Conservation (phyloP, 2,329 filamentous ascomycete species). For the Fusarium devonianum region DNA sequence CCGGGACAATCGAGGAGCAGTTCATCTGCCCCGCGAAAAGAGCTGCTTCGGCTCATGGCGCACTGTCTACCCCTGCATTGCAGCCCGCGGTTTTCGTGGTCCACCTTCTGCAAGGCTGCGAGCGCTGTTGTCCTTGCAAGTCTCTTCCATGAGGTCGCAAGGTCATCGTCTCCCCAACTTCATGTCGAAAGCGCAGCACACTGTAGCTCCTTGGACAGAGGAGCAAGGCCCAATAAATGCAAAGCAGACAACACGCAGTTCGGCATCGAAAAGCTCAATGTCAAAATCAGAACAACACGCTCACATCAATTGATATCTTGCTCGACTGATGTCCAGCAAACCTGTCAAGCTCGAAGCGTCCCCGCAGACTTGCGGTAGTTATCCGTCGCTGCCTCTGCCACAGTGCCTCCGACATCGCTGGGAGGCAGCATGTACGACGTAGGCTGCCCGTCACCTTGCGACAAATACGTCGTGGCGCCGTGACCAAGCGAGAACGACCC, state of each 20-base stretch:
- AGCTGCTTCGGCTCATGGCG: too few relatives aligned
- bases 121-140: neutral
- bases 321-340: neutral
- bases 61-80: constrained; percentile 1
- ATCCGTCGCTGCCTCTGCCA: constrained; percentile 10
- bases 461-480: constrained; percentile 12
- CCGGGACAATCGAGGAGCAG: constrained; percentile 7
- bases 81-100: constrained; percentile 14
- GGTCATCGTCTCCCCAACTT: neutral
- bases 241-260: constrained; percentile 6
- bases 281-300: neutral
- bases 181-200: constrained; percentile 8
- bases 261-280: constrained; percentile 1
- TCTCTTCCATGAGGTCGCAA: neutral
- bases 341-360: constrained; percentile 22
- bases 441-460: constrained; percentile 16
- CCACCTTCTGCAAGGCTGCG: neutral
- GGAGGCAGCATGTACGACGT: constrained; percentile 32
- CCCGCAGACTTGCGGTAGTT: constrained; percentile 33
- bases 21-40: constrained; percentile 17
- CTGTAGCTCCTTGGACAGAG: constrained; percentile 6
- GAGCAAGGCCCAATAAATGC: constrained; percentile 1
- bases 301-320: neutral
- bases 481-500: constrained; percentile 23
- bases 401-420: constrained; percentile 21